These are phyloP conservation scores for Suillus subaureus DNA, from an alignment of 768 basidiomycete genomes.

Conservation along the genomic window DNA sequence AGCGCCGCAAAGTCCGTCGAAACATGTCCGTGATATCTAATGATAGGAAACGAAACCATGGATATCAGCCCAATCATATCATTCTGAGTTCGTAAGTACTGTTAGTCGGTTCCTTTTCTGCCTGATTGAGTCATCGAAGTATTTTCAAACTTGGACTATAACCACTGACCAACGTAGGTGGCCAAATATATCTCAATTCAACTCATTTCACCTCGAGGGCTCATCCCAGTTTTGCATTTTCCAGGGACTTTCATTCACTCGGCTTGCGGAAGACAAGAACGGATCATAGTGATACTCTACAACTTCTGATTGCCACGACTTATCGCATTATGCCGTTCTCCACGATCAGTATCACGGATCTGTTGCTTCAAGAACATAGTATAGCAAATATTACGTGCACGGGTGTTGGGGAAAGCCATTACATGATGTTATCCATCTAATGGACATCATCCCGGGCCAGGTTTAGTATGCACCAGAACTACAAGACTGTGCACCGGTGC, in stretches of 20 bases:
- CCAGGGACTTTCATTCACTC: background rate
- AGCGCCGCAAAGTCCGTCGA: slow-evolving; percentile 45
- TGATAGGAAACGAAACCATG: background rate
- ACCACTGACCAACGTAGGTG: background rate
- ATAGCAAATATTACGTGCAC: background rate
- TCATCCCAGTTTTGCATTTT: background rate
- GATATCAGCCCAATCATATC: background rate
- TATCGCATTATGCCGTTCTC: background rate
- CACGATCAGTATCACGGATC: background rate
- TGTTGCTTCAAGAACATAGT: background rate
- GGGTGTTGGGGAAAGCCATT: background rate
- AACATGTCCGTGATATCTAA: slow-evolving; percentile 25
- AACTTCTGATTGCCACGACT: background rate
- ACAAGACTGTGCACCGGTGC: background rate
- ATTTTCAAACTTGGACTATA: background rate
- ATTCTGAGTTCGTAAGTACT: slow-evolving; percentile 34
- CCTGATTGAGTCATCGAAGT: background rate
- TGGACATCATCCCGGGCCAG: background rate
- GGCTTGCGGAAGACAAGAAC: background rate
- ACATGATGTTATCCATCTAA: background rate
- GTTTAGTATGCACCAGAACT: background rate
- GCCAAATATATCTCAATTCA: background rate
- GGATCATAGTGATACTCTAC: background rate
- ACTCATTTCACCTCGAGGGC: background rate
- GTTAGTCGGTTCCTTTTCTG: background rate